A percentile compares a stretch with the other conserved stretches of the same genome.
Conservation (phyloP, 2,329 filamentous ascomycete species). For the Verruconis gallopava region DNA sequence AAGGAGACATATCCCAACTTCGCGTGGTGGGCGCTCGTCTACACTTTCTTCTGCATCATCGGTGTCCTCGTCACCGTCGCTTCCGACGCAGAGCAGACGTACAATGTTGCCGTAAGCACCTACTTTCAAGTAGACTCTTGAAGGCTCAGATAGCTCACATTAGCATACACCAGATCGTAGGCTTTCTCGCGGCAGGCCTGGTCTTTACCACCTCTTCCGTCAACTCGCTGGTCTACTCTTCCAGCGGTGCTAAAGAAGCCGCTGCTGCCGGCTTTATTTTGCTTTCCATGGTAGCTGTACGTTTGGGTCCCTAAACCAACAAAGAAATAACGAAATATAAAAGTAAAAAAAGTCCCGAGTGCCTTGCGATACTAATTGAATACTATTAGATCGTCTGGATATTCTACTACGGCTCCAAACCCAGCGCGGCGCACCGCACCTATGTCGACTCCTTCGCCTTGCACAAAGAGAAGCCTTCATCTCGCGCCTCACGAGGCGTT, state of each 20-base stretch:
- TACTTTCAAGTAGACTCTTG: too few relatives aligned
- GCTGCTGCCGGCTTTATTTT: slow-evolving; percentile 88
- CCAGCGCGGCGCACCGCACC: slow-evolving; percentile 70
- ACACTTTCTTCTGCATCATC: slow-evolving; percentile 69
- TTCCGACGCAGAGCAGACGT: slow-evolving; percentile 72
- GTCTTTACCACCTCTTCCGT: slow-evolving; percentile 77
- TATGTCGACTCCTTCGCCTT: slow-evolving; percentile 94
- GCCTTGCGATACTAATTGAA: slow-evolving; percentile 15
- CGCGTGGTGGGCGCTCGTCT: slow-evolving; percentile 83
- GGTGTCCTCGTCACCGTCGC: slow-evolving; percentile 74
- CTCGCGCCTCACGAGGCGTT: slow-evolving; percentile 54
- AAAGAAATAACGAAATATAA: not conserved
- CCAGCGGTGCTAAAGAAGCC: slow-evolving; percentile 63
- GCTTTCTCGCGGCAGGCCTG: slow-evolving; percentile 71
- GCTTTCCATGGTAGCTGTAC: slow-evolving; percentile 80
- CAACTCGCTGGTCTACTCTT: slow-evolving; percentile 71
- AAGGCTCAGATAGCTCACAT: too few relatives aligned
- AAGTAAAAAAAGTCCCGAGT: not conserved
- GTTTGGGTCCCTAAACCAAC: slow-evolving; percentile 22
- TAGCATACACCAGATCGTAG: slow-evolving; percentile 66
- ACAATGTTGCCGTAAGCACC: slow-evolving; percentile 63
- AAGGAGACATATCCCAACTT: slow-evolving; percentile 61
- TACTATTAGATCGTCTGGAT: slow-evolving; percentile 77
- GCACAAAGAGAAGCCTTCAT: slow-evolving; percentile 53
- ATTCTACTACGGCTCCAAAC: slow-evolving; percentile 93